Evolutionary conservation across 306 rosid species (phyloP).

Genomic region (Sophora flavescens): DNA sequence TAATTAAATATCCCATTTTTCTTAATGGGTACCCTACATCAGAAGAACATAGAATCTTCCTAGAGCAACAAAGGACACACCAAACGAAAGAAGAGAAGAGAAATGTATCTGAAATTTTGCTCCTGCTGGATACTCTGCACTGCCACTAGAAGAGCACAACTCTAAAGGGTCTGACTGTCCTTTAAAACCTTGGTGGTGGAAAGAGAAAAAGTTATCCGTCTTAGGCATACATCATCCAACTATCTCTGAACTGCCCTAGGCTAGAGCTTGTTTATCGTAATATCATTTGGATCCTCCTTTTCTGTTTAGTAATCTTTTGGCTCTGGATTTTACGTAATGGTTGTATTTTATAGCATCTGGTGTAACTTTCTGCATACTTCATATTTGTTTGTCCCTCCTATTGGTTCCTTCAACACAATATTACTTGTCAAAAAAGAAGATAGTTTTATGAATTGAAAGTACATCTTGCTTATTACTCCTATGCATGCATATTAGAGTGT

Average conservation of each 20-base stretch:
- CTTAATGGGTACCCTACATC: neutral
- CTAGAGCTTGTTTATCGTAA: neutral
- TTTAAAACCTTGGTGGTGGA: slow-evolving; percentile 3
- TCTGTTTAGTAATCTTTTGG: slow-evolving; percentile 16
- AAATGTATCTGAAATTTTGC: neutral
- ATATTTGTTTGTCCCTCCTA: slow-evolving; percentile 1
- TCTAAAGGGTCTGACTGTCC: neutral
- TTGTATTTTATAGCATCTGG: neutral
- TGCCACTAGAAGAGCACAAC: neutral
- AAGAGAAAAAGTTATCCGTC: neutral
- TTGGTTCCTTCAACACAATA: neutral
- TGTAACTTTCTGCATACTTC: slow-evolving; percentile 4
- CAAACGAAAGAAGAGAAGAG: neutral
- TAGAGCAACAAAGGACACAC: neutral
- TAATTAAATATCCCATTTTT: neutral
- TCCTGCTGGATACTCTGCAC: neutral
- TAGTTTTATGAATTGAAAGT: slow-evolving; percentile 6
- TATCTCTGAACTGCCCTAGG: neutral
- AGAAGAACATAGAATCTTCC: neutral
- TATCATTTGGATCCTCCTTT: slow-evolving; percentile 14
- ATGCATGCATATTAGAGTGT: neutral
- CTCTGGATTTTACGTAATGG: slow-evolving; percentile 13
- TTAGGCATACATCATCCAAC: neutral
- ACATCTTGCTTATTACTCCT: slow-evolving; percentile 18
- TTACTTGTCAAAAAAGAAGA: neutral